Percentiles rank a stretch among this genome's conserved stretches.
Evolutionary conservation across 2,329 filamentous ascomycete species (phyloP).

Genomic region (Fusarium sp.): DNA sequence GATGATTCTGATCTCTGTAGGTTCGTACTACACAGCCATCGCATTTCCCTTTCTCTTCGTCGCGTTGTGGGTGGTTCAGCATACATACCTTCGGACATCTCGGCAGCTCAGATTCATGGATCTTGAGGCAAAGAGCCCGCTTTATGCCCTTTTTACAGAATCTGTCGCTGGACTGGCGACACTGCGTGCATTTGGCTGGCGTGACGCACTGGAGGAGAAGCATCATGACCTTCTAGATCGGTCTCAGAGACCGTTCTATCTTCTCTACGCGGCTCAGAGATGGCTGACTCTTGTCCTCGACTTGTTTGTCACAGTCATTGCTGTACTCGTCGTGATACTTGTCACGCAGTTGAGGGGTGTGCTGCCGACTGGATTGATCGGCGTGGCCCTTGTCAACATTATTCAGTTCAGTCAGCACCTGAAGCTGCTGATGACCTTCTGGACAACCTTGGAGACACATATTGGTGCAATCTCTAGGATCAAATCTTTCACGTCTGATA

Average conservation of each 20-base stretch:
- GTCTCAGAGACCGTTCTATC: constrained; percentile 59
- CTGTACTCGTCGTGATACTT: constrained; percentile 30
- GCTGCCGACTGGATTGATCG: constrained; percentile 27
- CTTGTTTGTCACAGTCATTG: constrained; percentile 33
- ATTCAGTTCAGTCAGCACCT: constrained; percentile 44
- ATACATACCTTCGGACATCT: constrained; percentile 57
- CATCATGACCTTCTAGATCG: constrained; percentile 50
- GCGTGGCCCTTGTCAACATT: constrained; percentile 41
- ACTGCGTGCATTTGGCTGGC: constrained; percentile 61
- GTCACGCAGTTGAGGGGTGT: constrained; percentile 25
- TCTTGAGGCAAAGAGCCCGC: constrained; percentile 58
- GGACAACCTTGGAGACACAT: constrained; percentile 43
- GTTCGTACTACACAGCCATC: constrained; percentile 30
- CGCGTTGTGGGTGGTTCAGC: constrained; percentile 24
- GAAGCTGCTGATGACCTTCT: constrained; percentile 46
- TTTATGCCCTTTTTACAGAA: constrained; percentile 61
- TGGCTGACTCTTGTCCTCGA: constrained; percentile 41
- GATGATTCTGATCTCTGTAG: constrained; percentile 30
- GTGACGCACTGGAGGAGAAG: constrained; percentile 46
- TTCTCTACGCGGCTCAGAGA: constrained; percentile 46
- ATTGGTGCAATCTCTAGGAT: constrained; percentile 42
- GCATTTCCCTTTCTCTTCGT: constrained; percentile 23
- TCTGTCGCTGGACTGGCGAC: constrained; percentile 57
- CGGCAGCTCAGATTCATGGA: constrained; percentile 63
- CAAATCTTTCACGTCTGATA: constrained; percentile 27